Evolutionary conservation across 352 stramenopile genomes (phyloP).

Genomic region (Globisporangium nunn): DNA sequence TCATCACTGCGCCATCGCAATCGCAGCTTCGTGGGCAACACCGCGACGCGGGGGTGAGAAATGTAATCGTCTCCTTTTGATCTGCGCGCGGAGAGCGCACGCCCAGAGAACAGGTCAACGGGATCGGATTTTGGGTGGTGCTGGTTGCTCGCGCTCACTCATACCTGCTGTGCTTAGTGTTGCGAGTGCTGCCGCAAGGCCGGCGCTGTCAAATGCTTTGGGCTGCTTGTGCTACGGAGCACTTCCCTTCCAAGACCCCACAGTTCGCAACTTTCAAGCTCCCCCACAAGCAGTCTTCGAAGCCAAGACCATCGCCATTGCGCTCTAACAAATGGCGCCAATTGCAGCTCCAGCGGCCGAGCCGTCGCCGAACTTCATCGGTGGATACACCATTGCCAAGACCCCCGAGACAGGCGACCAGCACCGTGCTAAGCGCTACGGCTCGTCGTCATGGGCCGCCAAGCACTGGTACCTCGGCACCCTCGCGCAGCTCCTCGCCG

Average conservation of each 20-base stretch:
- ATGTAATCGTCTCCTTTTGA: no score
- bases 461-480: slow-evolving; percentile 4
- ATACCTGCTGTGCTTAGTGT: no score
- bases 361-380: slow-evolving; percentile 1
- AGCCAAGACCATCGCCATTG: not conserved
- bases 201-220: not conserved
- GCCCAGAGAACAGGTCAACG: no score
- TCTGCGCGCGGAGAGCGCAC: no score
- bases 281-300: not conserved
- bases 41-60: no score
- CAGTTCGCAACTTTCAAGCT: not conserved
- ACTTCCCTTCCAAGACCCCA: no score
- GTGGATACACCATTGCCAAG: slow-evolving; percentile 1
- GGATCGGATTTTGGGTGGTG: no score
- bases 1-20: no score
- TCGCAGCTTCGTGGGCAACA: no score
- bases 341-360: not conserved
- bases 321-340: not conserved
- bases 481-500: not conserved
- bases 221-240: no score
- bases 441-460: not conserved
- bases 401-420: slow-evolving; percentile 1
- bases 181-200: no score
- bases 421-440: not conserved
- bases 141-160: no score